phyloP scores from a whole-genome alignment of 2,329 filamentous ascomycete species.

The Colletotrichum musicola region DNA sequence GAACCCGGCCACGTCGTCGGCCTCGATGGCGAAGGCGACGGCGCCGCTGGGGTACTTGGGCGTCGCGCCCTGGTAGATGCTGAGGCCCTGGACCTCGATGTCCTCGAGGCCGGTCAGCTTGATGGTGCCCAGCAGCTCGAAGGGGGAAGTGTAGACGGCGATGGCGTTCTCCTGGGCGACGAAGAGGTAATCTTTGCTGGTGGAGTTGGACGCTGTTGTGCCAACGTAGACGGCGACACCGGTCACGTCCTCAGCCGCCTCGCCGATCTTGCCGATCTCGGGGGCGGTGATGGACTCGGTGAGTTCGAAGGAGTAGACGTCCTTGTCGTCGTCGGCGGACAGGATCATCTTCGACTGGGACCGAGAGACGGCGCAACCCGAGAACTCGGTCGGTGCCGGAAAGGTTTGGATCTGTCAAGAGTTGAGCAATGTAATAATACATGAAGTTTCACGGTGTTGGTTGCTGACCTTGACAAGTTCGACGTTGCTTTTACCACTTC shows the following conservation, averaged over 20 bases:
- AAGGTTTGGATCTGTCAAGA: slow-evolving; percentile 56
- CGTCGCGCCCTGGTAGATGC: slow-evolving; percentile 54
- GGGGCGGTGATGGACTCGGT: slow-evolving; percentile 54
- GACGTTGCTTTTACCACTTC: slow-evolving; percentile 43
- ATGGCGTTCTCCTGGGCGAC: slow-evolving; percentile 54
- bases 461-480: slow-evolving; percentile 53
- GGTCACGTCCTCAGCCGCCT: slow-evolving; percentile 53
- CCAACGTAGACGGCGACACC: slow-evolving; percentile 57
- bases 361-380: slow-evolving; percentile 56
- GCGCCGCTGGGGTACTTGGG: slow-evolving; percentile 52
- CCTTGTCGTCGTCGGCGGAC: slow-evolving; percentile 52
- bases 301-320: slow-evolving; percentile 54
- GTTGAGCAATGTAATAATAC: not conserved
- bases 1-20: slow-evolving; percentile 54
- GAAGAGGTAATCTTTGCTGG: slow-evolving; percentile 54
- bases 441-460: not conserved
- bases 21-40: slow-evolving; percentile 56
- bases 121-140: slow-evolving; percentile 52
- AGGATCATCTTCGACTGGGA: slow-evolving; percentile 54
- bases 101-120: slow-evolving; percentile 54
- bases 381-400: slow-evolving; percentile 54
- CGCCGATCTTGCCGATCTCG: slow-evolving; percentile 50
- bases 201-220: slow-evolving; percentile 41
- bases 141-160: slow-evolving; percentile 52
- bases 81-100: slow-evolving; percentile 57